A percentile compares a stretch with the other conserved stretches of the same genome.
These are phyloP conservation scores for Candida hispaniensis DNA, from an alignment of 805 yeast species.

Conservation along the genomic window DNA sequence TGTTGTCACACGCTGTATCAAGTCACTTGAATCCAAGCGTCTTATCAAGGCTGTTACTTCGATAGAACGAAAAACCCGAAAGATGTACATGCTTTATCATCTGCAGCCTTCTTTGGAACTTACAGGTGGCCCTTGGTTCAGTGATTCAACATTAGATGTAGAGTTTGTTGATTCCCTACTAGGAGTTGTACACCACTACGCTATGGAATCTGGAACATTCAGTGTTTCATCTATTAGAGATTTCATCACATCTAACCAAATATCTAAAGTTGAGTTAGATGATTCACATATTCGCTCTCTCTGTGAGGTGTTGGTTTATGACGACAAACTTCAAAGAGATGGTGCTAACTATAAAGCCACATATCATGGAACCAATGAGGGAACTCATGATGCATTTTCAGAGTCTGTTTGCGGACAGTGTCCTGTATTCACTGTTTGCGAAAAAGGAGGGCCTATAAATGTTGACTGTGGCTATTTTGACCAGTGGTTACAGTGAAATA, in stretches of 20 bases:
- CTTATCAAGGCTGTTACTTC: conserved; percentile 82
- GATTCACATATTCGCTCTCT: conserved; percentile 64
- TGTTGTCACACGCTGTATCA: conserved; percentile 74
- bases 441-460: conserved; percentile 26
- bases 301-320: conserved; percentile 80
- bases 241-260: conserved; percentile 59
- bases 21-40: conserved; percentile 66
- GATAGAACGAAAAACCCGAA: conserved; percentile 84
- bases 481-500: conserved; percentile 26
- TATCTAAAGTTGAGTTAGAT: conserved; percentile 72
- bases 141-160: conserved; percentile 87
- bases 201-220: conserved; percentile 59
- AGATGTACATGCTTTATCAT: conserved; percentile 89
- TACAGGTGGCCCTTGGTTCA: conserved; percentile 99
- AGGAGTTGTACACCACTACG: conserved; percentile 76
- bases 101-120: conserved; percentile 91
- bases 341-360: conserved; percentile 40
- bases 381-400: conserved; percentile 19
- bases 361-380: conserved; percentile 18
- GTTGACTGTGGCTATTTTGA: conserved; percentile 28
- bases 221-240: conserved; percentile 44
- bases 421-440: conserved; percentile 26
- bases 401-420: conserved; percentile 29
- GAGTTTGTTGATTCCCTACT: conserved; percentile 81
- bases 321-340: conserved; percentile 67